Conservation (phyloP, 306 rosid species). For the Dalbergia cultrata region DNA sequence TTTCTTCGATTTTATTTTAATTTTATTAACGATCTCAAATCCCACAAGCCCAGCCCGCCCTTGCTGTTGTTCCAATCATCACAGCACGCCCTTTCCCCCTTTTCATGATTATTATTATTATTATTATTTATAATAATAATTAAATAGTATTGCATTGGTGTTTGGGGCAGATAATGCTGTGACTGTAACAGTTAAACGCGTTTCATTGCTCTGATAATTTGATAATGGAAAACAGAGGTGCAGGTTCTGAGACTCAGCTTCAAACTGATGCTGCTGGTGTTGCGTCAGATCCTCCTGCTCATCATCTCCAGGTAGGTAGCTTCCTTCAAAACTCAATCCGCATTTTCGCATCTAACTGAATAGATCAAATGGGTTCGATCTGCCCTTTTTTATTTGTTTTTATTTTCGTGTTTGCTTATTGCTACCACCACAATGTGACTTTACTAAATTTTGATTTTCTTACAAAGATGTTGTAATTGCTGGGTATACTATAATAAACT, state of each 20-base stretch:
- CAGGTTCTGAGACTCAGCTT: constrained; percentile 38
- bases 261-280: constrained; percentile 44
- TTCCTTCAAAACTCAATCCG: not conserved
- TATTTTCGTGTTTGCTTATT: not conserved
- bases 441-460: not conserved
- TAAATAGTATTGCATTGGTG: constrained; percentile 4
- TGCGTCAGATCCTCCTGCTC: constrained; percentile 20
- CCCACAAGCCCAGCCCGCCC: not conserved
- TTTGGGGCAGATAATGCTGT: constrained; percentile 15
- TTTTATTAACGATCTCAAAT: not conserved
- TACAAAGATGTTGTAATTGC: not conserved
- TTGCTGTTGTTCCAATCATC: constrained; percentile 20
- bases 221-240: constrained; percentile 57
- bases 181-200: constrained; percentile 4
- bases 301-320: constrained; percentile 43
- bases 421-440: not conserved
- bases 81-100: not conserved
- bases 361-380: not conserved
- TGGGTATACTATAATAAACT: not conserved
- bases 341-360: not conserved
- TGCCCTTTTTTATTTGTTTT: not conserved
- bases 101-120: not conserved
- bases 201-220: constrained; percentile 35
- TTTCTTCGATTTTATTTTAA: not conserved
- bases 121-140: constrained; percentile 13